phyloP scores from a whole-genome alignment of 192 early-diverging fungal species.

The Coemansia sp. region DNA sequence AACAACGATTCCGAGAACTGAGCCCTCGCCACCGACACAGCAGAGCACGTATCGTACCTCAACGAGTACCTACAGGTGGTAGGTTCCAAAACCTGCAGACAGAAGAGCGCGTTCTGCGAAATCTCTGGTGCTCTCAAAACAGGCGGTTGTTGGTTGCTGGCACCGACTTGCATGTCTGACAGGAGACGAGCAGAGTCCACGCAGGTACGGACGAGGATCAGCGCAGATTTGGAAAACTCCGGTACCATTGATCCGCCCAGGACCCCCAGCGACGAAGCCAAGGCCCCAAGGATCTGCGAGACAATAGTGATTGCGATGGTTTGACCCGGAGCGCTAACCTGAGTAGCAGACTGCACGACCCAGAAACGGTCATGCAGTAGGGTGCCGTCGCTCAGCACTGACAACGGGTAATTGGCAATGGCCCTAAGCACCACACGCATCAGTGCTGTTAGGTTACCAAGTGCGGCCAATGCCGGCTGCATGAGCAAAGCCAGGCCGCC shows the following conservation, averaged over 20 bases:
- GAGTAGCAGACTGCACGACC: constrained; percentile 23
- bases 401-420: constrained; percentile 37
- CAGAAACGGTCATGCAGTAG: constrained; percentile 36
- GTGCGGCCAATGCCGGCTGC: constrained; percentile 21
- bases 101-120: constrained; percentile 6
- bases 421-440: constrained; percentile 33
- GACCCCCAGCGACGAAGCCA: background rate
- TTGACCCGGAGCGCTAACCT: constrained; percentile 39
- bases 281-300: constrained; percentile 8
- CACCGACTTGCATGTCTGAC: constrained; percentile 19
- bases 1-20: constrained; percentile 24
- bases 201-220: constrained; percentile 35
- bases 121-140: constrained; percentile 17
- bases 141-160: constrained; percentile 6
- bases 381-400: background rate
- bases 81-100: constrained; percentile 18
- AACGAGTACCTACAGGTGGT: background rate
- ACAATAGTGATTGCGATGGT: constrained; percentile 20
- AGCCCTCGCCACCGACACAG: constrained; percentile 16
- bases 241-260: background rate
- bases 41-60: constrained; percentile 22
- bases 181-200: constrained; percentile 18
- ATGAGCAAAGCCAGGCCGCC: background rate
- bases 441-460: constrained; percentile 36
- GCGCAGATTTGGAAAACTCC: background rate